Evolutionary conservation across 2,329 filamentous ascomycete genomes (phyloP).

Genomic region (Penicillium sp.): DNA sequence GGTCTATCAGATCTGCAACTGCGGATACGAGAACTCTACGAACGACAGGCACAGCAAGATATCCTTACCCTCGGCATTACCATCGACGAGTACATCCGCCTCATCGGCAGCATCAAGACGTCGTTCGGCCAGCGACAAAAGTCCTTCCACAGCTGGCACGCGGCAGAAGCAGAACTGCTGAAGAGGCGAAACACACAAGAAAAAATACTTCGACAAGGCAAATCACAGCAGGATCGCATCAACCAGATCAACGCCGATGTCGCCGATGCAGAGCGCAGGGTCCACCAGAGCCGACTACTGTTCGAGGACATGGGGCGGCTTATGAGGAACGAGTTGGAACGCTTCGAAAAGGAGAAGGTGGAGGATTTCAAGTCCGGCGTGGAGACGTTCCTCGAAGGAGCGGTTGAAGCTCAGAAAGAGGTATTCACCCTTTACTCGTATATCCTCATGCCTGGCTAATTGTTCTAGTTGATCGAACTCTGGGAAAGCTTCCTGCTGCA

Average conservation of each 20-base stretch:
- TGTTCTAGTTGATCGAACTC: conserved; percentile 71
- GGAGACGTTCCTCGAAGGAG: conserved; percentile 94
- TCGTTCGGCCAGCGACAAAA: conserved; percentile 92
- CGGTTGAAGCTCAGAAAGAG: conserved; percentile 98
- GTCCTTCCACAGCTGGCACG: conserved; percentile 90
- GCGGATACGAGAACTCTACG: conserved; percentile 90
- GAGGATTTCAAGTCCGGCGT: conserved; percentile 98
- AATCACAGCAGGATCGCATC: conserved; percentile 90
- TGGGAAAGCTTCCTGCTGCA: conserved; percentile 99
- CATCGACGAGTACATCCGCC: conserved; percentile 94
- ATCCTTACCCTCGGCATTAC: conserved; percentile 94
- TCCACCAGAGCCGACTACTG: conserved; percentile 80
- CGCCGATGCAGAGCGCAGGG: conserved; percentile 87
- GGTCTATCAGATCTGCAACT: conserved; percentile 89
- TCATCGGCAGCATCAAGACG: conserved; percentile 92
- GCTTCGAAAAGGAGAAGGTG: conserved; percentile 95
- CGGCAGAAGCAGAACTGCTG: conserved; percentile 80
- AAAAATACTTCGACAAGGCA: conserved; percentile 89
- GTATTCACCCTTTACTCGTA: conserved; percentile 47
- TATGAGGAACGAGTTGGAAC: conserved; percentile 85
- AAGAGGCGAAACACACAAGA: conserved; percentile 89
- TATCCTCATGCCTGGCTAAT: conserved; percentile 7
- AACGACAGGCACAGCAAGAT: conserved; percentile 94
- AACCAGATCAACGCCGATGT: conserved; percentile 92
- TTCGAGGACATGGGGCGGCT: conserved; percentile 97